Conservation (phyloP, 2,329 filamentous ascomycete species). For the Apiospora malaysiana region DNA sequence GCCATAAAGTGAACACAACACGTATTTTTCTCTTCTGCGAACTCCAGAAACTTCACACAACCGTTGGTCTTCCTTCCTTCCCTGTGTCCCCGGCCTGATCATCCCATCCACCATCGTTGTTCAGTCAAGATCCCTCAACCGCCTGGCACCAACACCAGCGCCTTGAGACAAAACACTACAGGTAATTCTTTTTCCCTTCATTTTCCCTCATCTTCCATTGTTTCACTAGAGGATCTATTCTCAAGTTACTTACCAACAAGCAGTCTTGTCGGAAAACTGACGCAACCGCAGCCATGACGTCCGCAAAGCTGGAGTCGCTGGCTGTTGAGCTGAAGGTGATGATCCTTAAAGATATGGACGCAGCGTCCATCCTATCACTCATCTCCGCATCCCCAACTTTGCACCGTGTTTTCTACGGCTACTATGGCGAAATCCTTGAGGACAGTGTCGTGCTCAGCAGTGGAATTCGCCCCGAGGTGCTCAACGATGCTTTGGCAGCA, state of each 20-base stretch:
- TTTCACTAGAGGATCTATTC: background rate
- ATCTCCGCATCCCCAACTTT: background rate
- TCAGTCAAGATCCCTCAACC: background rate
- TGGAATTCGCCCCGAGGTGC: background rate
- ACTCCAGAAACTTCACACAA: background rate
- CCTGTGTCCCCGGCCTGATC: background rate
- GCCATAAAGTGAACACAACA: background rate
- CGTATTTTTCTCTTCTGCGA: background rate
- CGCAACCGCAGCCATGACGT: background rate
- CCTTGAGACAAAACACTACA: background rate
- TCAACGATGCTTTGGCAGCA: conserved; percentile 2
- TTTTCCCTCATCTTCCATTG: background rate
- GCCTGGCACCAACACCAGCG: background rate
- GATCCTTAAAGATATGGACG: background rate
- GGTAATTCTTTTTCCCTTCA: background rate
- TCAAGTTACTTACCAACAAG: background rate
- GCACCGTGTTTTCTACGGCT: background rate
- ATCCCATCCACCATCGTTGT: background rate
- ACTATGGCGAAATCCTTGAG: background rate
- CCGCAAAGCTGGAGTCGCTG: background rate
- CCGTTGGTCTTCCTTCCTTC: background rate
- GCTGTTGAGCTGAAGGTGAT: background rate
- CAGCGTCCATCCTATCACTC: background rate
- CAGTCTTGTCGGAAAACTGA: background rate
- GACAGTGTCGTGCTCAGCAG: background rate